Conservation (phyloP, 169 alveolate species). For the Plasmodium reichenowi region DNA sequence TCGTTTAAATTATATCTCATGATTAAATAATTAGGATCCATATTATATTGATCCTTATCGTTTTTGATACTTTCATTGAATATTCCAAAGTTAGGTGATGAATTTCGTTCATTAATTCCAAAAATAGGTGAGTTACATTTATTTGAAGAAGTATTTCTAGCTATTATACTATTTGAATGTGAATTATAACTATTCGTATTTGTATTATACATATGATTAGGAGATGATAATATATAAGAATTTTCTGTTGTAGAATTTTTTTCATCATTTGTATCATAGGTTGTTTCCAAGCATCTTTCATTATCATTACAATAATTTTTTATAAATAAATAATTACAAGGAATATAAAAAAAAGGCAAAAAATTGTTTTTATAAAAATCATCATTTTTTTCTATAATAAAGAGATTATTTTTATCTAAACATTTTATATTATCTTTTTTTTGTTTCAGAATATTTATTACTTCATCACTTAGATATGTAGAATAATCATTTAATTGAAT, state of each 20-base stretch:
- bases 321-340: slow-evolving; percentile 57
- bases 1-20: slow-evolving; percentile 9
- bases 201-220: slow-evolving; percentile 12
- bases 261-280: slow-evolving; percentile 36
- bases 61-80: slow-evolving; percentile 5
- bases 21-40: not conserved
- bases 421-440: slow-evolving; percentile 5
- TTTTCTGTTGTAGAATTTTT: slow-evolving; percentile 32
- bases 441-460: slow-evolving; percentile 27
- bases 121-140: slow-evolving; percentile 52
- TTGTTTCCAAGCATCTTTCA: not conserved
- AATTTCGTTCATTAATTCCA: slow-evolving; percentile 31
- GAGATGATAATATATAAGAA: slow-evolving; percentile 22
- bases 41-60: slow-evolving; percentile 2
- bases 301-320: slow-evolving; percentile 27
- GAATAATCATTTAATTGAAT: slow-evolving; percentile 53
- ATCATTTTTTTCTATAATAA: slow-evolving; percentile 16
- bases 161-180: slow-evolving; percentile 13
- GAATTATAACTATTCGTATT: slow-evolving; percentile 23
- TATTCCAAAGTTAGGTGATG: slow-evolving; percentile 70
- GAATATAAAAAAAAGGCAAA: slow-evolving; percentile 46
- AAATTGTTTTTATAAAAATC: slow-evolving; percentile 5
- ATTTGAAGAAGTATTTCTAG: slow-evolving; percentile 28
- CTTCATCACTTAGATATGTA: slow-evolving; percentile 36
- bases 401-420: not conserved